Evolutionary conservation across 192 early-diverging fungal species (phyloP), one percentile per base, ranked within the genome.

Genomic region (Chytriomyces confervae): DNA sequence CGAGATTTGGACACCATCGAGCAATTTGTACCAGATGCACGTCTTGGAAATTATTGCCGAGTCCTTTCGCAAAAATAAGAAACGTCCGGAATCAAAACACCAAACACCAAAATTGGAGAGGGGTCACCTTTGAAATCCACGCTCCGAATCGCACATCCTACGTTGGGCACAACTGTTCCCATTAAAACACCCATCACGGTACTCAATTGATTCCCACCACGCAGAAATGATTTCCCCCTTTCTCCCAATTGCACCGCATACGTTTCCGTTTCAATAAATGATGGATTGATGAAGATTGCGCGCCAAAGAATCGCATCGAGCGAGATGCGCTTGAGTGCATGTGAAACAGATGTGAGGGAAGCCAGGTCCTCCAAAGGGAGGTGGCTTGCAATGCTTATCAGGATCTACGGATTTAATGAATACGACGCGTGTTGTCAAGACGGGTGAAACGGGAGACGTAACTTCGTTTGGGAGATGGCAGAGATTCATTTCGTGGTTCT

Each of bases 21-120:
- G 69, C 77, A 13, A 79, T 70, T 70, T 79, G 77, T 47, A 72
- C 53, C 43, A 79, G 27, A 24, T 79, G 77, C 62, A 27, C 24
- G 61, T 79, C 77, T 3, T 23, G 13, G 24, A 77, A 77, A 9
- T 24, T 10, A 11, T 62, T 47, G 8, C 24, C 76, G 3, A 77
- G 47, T 7, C 65, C 65, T 63, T 11, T n/a, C 2, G 2, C 7
- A 36, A n/a, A 67, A 51, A 18, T 36, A 36, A 3, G 0, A 36
- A 36, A 36, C 36, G 36, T 36, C 36, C 36, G 36, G 36, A 36
- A 36, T 36, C 36, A 36, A 36, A 36, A 36, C 24, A 27, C 24
- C 24, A 27, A 27, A 27, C n/a, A 27, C 36, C 36, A 36, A 36
- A 36, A 2, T 36, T 36, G 36, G 36, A 36, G 36, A 36, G 36